Conservation (phyloP, 176 grass and related monocot genomes). For the Musa itinerans region DNA sequence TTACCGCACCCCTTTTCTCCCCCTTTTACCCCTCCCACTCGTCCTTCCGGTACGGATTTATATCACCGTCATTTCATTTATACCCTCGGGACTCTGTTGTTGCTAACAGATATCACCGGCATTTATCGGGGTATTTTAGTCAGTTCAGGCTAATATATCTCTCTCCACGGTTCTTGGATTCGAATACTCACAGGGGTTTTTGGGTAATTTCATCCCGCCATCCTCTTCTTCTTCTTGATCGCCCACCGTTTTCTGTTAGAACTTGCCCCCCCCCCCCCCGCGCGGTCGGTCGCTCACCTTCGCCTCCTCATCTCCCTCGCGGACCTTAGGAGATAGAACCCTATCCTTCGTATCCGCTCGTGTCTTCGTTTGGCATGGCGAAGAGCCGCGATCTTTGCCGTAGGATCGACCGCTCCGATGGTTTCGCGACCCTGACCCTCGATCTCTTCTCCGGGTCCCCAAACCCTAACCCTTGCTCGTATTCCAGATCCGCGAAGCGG, state of each 20-base stretch:
- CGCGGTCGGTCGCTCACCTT: not conserved
- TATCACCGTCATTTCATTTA: not conserved
- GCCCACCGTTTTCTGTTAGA: slow-evolving; percentile 1
- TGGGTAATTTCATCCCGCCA: not conserved
- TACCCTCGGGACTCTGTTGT: not conserved
- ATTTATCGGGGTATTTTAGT: slow-evolving; percentile 4
- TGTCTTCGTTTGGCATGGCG: not conserved
- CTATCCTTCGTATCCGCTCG: not conserved
- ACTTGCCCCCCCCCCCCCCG: not conserved
- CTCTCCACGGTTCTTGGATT: not conserved
- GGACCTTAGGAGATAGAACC: not conserved
- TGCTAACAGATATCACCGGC: too few species aligned
- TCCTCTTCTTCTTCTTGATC: not conserved
- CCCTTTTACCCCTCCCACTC: slow-evolving; percentile 20
- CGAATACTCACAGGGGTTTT: not conserved
- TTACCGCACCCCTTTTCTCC: not conserved
- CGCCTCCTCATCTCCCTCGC: not conserved
- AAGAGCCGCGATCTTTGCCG: slow-evolving; percentile 8
- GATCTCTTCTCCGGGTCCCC: not conserved
- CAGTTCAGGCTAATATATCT: not conserved
- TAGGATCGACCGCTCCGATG: not conserved
- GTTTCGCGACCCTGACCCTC: slow-evolving; percentile 12
- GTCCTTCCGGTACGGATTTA: slow-evolving; percentile 20
- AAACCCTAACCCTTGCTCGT: not conserved
- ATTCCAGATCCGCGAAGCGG: slow-evolving; percentile 7